Conservation (phyloP, 257 asterid genomes). For the Solanum pimpinellifolium region DNA sequence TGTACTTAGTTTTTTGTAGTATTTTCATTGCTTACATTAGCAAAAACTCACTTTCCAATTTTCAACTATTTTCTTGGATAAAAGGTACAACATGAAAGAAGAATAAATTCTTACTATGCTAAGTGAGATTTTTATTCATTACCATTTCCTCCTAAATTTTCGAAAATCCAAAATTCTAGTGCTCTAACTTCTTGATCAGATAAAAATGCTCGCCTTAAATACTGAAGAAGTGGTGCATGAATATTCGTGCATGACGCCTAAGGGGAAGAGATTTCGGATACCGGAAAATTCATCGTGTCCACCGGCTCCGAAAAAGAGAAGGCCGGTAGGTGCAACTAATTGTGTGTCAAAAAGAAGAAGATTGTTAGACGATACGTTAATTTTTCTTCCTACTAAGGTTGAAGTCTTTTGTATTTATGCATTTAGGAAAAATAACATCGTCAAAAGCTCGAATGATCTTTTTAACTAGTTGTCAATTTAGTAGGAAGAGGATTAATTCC, state of each 20-base stretch:
- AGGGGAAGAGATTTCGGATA: conserved; percentile 32
- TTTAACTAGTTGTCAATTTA: neutral
- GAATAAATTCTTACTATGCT: neutral
- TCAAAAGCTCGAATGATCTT: neutral
- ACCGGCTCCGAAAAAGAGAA: conserved; percentile 49
- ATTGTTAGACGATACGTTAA: neutral
- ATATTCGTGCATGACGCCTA: conserved; percentile 30
- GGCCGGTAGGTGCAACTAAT: neutral
- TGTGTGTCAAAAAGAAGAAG: conserved; percentile 19
- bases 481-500: neutral
- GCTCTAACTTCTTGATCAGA: neutral
- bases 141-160: neutral
- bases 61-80: conserved; percentile 34
- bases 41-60: conserved; percentile 8
- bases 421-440: conserved; percentile 3
- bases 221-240: neutral
- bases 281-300: conserved; percentile 31
- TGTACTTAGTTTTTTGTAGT: conserved; percentile 17
- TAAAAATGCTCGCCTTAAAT: neutral
- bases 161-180: neutral
- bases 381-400: conserved; percentile 33
- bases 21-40: conserved; percentile 20
- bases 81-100: neutral
- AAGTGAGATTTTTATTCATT: neutral
- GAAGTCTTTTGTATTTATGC: conserved; percentile 34